Conservation (phyloP, 345 rosid genomes). For the Citrus maxima region DNA sequence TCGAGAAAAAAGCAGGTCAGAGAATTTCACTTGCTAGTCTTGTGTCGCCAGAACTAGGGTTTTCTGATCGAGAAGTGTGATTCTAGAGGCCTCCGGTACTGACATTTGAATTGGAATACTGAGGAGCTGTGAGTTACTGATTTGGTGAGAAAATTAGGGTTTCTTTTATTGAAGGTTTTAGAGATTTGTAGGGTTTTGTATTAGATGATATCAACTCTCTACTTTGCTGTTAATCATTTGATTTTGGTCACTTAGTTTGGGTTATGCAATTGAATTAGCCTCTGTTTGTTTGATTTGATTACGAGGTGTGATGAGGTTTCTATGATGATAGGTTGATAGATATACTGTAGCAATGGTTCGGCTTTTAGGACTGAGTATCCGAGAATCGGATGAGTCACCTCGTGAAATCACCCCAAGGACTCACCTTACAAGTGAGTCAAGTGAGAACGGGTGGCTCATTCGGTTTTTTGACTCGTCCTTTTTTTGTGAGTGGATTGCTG, state of each 20-base stretch:
- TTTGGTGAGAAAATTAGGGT: neutral
- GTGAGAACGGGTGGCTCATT: conserved; percentile 97
- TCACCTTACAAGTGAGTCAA: conserved; percentile 64
- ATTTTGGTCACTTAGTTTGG: neutral
- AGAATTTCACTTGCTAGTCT: neutral
- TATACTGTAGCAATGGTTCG: conserved; percentile 55
- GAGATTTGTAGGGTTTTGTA: neutral
- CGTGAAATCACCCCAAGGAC: conserved; percentile 81
- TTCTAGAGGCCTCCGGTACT: neutral
- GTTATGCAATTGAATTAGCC: conserved; percentile 8
- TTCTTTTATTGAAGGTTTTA: neutral
- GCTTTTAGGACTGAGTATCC: conserved; percentile 73
- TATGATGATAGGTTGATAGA: conserved; percentile 46
- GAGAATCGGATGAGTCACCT: conserved; percentile 75
- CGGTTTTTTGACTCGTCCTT: conserved; percentile 96
- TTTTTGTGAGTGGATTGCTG: conserved; percentile 99
- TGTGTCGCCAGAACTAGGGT: neutral
- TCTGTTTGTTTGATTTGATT: conserved; percentile 10
- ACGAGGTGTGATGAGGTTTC: conserved; percentile 14
- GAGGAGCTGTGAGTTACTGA: neutral
- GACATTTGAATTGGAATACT: conserved; percentile 9
- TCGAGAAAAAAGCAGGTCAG: neutral
- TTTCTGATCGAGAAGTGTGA: conserved; percentile 13
- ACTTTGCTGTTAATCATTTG: neutral
- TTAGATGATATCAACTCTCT: neutral